Base-by-base conservation (phyloP, 2,329 filamentous ascomycete genomes). In the Cordyceps tenuipes region DNA sequence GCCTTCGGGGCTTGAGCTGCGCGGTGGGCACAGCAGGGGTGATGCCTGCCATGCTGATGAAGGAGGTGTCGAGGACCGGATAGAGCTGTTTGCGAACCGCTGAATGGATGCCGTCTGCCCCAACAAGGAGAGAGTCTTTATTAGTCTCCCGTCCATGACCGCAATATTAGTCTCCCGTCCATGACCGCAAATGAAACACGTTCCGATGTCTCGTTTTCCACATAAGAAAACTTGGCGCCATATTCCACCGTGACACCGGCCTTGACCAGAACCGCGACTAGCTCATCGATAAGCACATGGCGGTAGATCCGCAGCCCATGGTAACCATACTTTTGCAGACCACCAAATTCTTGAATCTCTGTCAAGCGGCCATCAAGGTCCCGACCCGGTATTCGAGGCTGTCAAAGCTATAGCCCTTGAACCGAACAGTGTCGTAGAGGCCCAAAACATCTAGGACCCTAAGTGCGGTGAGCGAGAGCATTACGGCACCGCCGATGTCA, bases 31-130 rank as follows among this genome's bases (percentile, higher is more conserved):
- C 64, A 0, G 69, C 68, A 10, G 69, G 68, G 2, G 70, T 70
- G 23, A 79, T 69, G 9, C 72, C 75, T 12, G 71, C 68, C 68
- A 79, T 76, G 41, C 78, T 78, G 1, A 76, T 78, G 65, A 82
- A 85, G 1, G 70, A 72, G 1, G 83, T 78, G 39, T 75, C 67
- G 1, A 80, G 64, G 0, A 76, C 73, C 0, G 81, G 79, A 50
- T 79, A 73, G 0, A 86, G 70, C 47, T 82, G 77, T 3, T 70
- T 73, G 3, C 82, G 75, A 0, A 85, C 79, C 0, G 70, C 73
- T 0, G 82, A 84, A 66, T 85, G 80, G 54, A 86, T 85, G 1
- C 83, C 83, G 61, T 86, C 83, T 0, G 81, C 80, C 0, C 82
- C 83, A 17, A 85, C 71, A 0, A 86, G 74, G 13, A 82, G 66